Evolutionary conservation across 2,329 filamentous ascomycete species (phyloP), one percentile per base, ranked within the genome.

Genomic region (Fusarium succisae): DNA sequence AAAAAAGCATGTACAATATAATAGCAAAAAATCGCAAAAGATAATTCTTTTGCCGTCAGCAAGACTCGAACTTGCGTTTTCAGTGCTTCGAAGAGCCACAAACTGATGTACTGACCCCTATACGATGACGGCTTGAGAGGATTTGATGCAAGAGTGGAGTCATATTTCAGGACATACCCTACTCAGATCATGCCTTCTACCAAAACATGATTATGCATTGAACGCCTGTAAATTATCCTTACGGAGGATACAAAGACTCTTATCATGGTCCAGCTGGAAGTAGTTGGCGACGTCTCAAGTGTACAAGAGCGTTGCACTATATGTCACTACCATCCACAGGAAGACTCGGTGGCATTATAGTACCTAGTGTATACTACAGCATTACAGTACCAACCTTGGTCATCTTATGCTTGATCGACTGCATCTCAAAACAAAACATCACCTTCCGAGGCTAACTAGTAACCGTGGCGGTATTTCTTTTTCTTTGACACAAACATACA

Each of bases 31-130:
- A 26, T 11, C 0, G 10, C 57, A 60, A 74, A 73, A 74, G 12
- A 44, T 22, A 30, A 68, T 17, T 57, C 6, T 5, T 28, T 37
- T 73, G 70, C 71, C 71, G 71, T 73, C 71, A 73, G 71, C 71
- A 73, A 73, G 70, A 73, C 71, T 73, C 71, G 71, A 73, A 74
- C 71, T 73, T 73, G 71, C 71, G 71, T 73, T 74, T 73, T 73
- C 71, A 73, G 71, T 73, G 71, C 62, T 73, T 73, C 62, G 44
- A 63, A 57, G 41, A 67, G 54, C 71, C 71, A 73, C 70, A 73
- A 73, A 73, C 70, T 73, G 70, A 73, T 73, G 70, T 73, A 73
- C 70, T 73, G 56, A 73, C 71, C 71, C 71, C 71, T 74, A 74
- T 74, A 74, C 71, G 71, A 74, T 74, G 71, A 74, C 71, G 71